Evolutionary conservation across 768 basidiomycete species (phyloP).

Genomic region (Mycena galopus): DNA sequence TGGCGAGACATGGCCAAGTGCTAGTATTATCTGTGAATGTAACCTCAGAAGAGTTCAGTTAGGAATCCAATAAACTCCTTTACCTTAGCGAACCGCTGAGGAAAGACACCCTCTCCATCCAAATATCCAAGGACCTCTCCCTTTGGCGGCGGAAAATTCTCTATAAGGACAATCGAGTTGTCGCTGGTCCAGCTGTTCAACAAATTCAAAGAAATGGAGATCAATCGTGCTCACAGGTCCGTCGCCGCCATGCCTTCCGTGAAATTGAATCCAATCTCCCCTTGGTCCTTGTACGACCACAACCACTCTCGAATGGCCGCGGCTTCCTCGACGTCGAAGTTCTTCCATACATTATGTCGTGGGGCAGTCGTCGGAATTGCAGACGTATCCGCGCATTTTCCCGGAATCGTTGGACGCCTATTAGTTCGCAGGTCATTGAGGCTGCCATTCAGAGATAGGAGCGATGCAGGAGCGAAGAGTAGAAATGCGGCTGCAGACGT

Average conservation of each 20-base stretch:
- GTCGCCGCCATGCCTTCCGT: slow-evolving; percentile 22
- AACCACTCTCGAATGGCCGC: slow-evolving; percentile 33
- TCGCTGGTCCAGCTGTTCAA: slow-evolving; percentile 17
- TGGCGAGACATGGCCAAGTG: slow-evolving; percentile 28
- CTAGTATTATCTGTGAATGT: slow-evolving; percentile 22
- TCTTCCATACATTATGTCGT: slow-evolving; percentile 35
- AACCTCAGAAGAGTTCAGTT: neutral
- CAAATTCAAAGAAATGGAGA: neutral
- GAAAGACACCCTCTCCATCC: slow-evolving; percentile 12
- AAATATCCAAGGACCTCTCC: slow-evolving; percentile 33
- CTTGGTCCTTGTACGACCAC: slow-evolving; percentile 19
- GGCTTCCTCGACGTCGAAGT: slow-evolving; percentile 35
- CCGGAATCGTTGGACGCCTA: neutral
- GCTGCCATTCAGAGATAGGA: slow-evolving; percentile 5
- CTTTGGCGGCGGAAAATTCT: slow-evolving; percentile 33
- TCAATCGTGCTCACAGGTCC: slow-evolving; percentile 22
- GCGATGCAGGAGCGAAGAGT: slow-evolving; percentile 14
- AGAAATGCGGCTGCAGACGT: slow-evolving; percentile 15
- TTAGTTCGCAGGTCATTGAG: no score
- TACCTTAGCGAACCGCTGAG: slow-evolving; percentile 29
- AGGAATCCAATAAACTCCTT: neutral
- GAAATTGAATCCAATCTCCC: slow-evolving; percentile 26
- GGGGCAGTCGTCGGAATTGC: slow-evolving; percentile 30
- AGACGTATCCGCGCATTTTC: slow-evolving; percentile 29
- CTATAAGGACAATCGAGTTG: slow-evolving; percentile 30